These are phyloP conservation scores for Bromus sterilis DNA, from an alignment of 176 grass and related monocot species.

Conservation along the genomic window DNA sequence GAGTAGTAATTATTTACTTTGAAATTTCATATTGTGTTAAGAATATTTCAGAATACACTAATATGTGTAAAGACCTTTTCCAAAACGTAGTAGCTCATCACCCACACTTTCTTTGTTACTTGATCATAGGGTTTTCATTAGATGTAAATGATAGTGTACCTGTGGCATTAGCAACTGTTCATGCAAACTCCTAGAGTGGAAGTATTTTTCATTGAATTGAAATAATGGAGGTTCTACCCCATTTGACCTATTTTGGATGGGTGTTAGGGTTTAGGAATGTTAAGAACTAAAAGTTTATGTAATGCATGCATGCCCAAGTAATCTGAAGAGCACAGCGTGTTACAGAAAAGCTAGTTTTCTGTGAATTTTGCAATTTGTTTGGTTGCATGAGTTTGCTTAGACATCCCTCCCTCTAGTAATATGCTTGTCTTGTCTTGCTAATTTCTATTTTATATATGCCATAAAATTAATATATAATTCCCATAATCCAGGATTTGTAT, in stretches of 20 bases:
- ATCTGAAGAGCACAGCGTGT: not conserved
- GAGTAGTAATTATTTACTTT: not conserved
- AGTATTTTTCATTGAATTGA: not conserved
- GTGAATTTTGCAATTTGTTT: not conserved
- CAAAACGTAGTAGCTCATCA: not conserved
- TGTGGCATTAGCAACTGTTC: not conserved
- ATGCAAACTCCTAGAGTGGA: not conserved
- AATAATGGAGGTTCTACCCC: not conserved
- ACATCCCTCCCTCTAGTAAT: not conserved
- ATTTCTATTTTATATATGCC: not conserved
- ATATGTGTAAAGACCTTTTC: not conserved
- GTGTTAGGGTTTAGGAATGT: not conserved
- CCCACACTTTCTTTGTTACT: not conserved
- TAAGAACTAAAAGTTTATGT: not conserved
- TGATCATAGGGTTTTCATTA: not conserved
- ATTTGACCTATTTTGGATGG: not conserved
- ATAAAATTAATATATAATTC: conserved; percentile 9
- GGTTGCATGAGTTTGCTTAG: not conserved
- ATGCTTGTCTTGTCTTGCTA: not conserved
- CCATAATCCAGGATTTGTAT: conserved; percentile 77
- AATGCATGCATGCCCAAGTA: not conserved
- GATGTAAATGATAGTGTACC: not conserved
- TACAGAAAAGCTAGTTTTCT: not conserved
- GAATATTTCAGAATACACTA: not conserved
- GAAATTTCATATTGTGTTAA: not conserved